Percentiles rank a stretch among this genome's conserved stretches.
Conservation (phyloP, 768 basidiomycete species). For the Suillus tomentosus region DNA sequence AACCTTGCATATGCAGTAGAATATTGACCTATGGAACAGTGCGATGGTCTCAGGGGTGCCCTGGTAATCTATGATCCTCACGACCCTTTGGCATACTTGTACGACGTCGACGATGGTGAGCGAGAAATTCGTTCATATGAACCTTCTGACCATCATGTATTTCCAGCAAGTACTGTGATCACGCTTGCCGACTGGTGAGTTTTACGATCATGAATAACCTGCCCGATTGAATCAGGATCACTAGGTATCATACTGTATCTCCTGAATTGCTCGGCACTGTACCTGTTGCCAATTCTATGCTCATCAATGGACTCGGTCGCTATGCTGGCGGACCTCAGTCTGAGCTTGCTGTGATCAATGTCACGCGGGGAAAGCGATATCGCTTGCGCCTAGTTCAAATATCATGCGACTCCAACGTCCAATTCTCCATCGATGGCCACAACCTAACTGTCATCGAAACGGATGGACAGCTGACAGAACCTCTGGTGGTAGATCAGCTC, state of each 20-base stretch:
- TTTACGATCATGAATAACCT: background rate
- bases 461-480: constrained; percentile 42
- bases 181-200: constrained; percentile 42
- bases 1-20: background rate
- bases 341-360: constrained; percentile 37
- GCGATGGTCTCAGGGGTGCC: constrained; percentile 27
- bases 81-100: background rate
- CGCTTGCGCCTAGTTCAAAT: constrained; percentile 39
- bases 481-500: constrained; percentile 42
- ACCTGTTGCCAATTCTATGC: constrained; percentile 29
- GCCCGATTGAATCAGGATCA: background rate
- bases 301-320: constrained; percentile 33
- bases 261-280: constrained; percentile 25
- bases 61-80: constrained; percentile 31
- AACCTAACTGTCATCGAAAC: constrained; percentile 47
- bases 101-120: constrained; percentile 16
- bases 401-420: constrained; percentile 45
- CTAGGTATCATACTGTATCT: constrained; percentile 20
- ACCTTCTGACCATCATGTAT: background rate
- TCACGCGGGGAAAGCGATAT: constrained; percentile 36
- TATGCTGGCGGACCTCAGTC: constrained; percentile 30
- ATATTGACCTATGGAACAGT: constrained; percentile 10
- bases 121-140: background rate
- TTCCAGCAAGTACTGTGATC: constrained; percentile 41
- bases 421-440: constrained; percentile 49